Conservation (phyloP, 441 rosid species). For the Gossypium schwendimanii region DNA sequence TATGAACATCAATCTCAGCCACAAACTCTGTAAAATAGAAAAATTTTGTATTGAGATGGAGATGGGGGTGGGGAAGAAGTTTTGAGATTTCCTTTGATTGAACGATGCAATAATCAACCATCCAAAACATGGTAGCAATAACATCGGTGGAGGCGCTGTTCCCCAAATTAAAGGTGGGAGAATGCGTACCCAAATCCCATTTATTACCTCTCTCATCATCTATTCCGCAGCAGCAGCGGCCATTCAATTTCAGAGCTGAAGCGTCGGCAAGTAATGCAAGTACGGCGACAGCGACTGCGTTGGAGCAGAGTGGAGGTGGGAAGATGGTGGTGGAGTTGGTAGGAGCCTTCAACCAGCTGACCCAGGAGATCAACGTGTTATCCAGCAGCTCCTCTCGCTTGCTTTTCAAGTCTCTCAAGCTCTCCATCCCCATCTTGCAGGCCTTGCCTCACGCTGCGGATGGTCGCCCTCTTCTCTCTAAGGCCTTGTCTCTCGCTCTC, state of each 20-base stretch:
- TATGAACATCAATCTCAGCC: background rate
- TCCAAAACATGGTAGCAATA: background rate
- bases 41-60: background rate
- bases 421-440: conserved; percentile 73
- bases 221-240: background rate
- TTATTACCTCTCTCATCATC: background rate
- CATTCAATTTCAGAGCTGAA: background rate
- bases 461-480: conserved; percentile 71
- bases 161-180: conserved; percentile 2
- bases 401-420: conserved; percentile 76
- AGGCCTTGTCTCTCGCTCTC: conserved; percentile 75
- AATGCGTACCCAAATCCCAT: background rate
- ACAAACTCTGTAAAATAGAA: background rate
- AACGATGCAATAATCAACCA: background rate
- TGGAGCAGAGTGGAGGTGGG: conserved; percentile 79
- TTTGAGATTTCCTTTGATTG: background rate
- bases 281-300: conserved; percentile 26
- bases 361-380: conserved; percentile 74
- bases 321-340: conserved; percentile 98
- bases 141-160: background rate
- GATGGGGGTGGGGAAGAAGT: background rate
- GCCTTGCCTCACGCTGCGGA: conserved; percentile 55
- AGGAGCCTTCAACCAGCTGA: conserved; percentile 80
- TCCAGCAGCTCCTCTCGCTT: conserved; percentile 72
- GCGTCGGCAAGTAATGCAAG: background rate